Evolutionary conservation across 2,329 filamentous ascomycete genomes (phyloP), one percentile per base, ranked within the genome.

Genomic region (Neofusicoccum laricinum): DNA sequence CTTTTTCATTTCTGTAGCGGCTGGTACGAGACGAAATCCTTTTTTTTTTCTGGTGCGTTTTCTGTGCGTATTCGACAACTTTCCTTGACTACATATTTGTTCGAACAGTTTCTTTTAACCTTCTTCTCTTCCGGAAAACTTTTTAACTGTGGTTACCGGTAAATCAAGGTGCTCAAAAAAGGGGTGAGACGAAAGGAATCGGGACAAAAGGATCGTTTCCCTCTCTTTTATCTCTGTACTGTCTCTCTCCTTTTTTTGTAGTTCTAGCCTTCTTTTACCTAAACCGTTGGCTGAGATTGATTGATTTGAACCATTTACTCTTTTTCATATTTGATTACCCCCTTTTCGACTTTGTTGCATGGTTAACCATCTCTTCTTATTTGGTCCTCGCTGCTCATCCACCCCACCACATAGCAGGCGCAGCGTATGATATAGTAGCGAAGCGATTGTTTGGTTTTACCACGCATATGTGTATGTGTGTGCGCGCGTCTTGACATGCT

Each of bases 61-160:
- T 57, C 43, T 17, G 50, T 53, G 50, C n/a, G 48, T 50, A 32
- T 57, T 45, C 55, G 11, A 46, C 34, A 59, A 59, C 55, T 59
- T 59, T 58, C 53, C 53, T 58, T 59, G 41, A 59, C 17, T 46
- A 59, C 36, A 59, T 45, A 4, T 21, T 17, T 59, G 41, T 48
- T 46, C 41, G 41, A 46, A 59, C 55, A 59, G 41, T 45, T 59
- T 46, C 17, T 30, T 43, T 19, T 36, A 17, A 34, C n/a, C 14
- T 46, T 21, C 25, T 17, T n/a, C 51, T 40, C 36, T 30, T 30
- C 32, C 38, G n/a, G 32, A 34, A 8, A 30, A n/a, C n/a, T n/a
- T 36, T 19, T 43, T 17, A 15, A 34, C n/a, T 15, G 34, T 14
- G 55, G 17, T 19, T 32, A 45, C 41, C 17, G 55, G 43, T 36